Base-by-base conservation (phyloP, 2,329 filamentous ascomycete genomes). In the Claviceps digitariae region DNA sequence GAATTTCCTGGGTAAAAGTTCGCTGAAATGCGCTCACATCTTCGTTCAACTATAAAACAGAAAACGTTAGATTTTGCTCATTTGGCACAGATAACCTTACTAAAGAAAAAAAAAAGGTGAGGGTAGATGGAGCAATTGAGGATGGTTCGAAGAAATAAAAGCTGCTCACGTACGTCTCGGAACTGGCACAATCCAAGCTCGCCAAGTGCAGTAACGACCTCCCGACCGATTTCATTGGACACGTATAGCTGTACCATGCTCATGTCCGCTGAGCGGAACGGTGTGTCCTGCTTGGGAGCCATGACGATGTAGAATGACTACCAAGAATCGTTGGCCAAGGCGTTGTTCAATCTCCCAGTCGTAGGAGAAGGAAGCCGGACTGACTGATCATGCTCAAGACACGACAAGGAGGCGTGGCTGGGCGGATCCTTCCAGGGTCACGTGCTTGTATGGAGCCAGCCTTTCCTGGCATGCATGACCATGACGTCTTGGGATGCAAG, bases 261-360 rank as follows among this genome's bases (percentile, higher is more conserved):
- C 93, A 98, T 98, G 73, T 96, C 88, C 87, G 90, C 88, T 69
- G 93, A 98, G 81, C 94, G 91, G 84, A 98, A 97, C 77, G 96
- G 87, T 72, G 90, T 95, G 75, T 97, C 90, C 74, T 88, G 74
- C 69, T 75, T 72, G 61, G 78, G 75, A 71, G 80, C 81, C 82
- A 85, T 86, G 64, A 57, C 58, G 65, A 64, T 60, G 65, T 55
- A 56, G 57, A 53, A 55, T 56, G 54, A 59, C 58, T 64, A 62
- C 65, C 66, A 59, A 58, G 58, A 63, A 63, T 58, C 61, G 60
- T 57, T 55, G 60, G 52, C 55, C 55, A 61, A 56, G 57, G 59
- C 61, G 60, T 57, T 56, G 57, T 59, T 64, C 59, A 55, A 65
- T 60, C 62, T 65, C 61, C 34, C 15, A 34, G 52, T 56, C 27